Evolutionary conservation across 371 early-diverging fungal genomes (phyloP).

Genomic region (Rozella allomycis): DNA sequence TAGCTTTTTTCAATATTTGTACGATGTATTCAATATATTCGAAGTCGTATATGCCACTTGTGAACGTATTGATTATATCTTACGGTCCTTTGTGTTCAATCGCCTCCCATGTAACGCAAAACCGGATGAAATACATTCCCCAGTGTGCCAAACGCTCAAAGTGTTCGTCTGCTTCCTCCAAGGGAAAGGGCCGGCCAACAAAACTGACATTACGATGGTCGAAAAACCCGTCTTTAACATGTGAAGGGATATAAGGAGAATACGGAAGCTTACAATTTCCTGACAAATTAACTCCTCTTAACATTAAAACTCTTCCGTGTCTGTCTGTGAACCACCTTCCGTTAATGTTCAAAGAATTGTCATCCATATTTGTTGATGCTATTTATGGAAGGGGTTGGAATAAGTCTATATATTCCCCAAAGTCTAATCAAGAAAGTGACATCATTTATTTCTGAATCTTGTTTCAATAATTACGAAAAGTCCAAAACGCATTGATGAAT

Average conservation of each 20-base stretch:
- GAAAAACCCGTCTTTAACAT: slow-evolving; percentile 26
- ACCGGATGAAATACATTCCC: slow-evolving; percentile 58
- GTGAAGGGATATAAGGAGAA: slow-evolving; percentile 19
- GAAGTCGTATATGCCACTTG: slow-evolving; percentile 55
- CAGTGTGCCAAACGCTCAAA: slow-evolving; percentile 39
- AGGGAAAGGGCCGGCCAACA: slow-evolving; percentile 51
- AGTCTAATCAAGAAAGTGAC: too few species aligned
- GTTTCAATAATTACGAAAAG: too few species aligned
- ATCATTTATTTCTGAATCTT: too few species aligned
- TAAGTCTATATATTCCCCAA: too few species aligned
- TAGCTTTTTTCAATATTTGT: slow-evolving; percentile 32
- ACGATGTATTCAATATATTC: slow-evolving; percentile 55
- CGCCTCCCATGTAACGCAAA: slow-evolving; percentile 64
- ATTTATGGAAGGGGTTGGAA: too few species aligned
- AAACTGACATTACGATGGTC: slow-evolving; percentile 32
- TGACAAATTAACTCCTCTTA: slow-evolving; percentile 41
- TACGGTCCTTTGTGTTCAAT: slow-evolving; percentile 55
- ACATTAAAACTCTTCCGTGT: slow-evolving; percentile 20
- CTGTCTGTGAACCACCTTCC: too few species aligned
- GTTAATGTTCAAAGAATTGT: too few species aligned
- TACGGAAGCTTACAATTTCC: slow-evolving; percentile 36
- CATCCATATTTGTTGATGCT: too few species aligned
- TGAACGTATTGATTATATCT: slow-evolving; percentile 7
- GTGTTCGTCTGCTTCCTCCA: slow-evolving; percentile 63
- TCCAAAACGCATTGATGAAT: too few species aligned